Evolutionary conservation across 2,329 filamentous ascomycete species (phyloP), one percentile per base, ranked within the genome.

Genomic region (Ophiostoma triangulosporum): DNA sequence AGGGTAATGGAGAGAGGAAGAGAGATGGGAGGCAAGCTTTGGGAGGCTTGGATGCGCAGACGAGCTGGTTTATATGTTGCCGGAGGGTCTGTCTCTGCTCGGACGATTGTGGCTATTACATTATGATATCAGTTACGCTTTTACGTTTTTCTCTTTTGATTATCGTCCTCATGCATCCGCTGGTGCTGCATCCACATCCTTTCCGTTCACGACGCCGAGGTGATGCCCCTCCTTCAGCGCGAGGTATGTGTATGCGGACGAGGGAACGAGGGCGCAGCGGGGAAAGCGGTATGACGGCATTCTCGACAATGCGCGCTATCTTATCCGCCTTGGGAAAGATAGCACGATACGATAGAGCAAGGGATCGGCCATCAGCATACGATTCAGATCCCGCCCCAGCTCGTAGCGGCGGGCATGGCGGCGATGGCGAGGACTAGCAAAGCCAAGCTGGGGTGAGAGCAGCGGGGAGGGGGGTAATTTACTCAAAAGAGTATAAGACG

Each of bases 401-500:
- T 43, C 38, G 4, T 11, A 17, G 6, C 6, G 20, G 38, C 38
- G 38, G 20, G n/a, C n/a, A 17, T 17, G 17, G 20, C 20, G 20
- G 20, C 14, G 20, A 43, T 43, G 20, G 4, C 20, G 7, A 43
- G 38, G 14, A 20, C 38, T 43, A 17, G n/a, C 15, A n/a, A n/a
- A 14, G 38, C 38, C 38, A 43, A 43, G 38, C 20, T 24, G 38
- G 35, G 40, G 22, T 9, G 43, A 17, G 4, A 26, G 26, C 8
- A 26, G 43, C 24, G 15, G 15, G 24, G 8, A 5, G 43, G 26
- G 26, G 46, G 46, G 9, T 51, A 51, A 31, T 2, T 51, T 51
- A 43, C 49, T 40, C 24, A 36, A 51, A 51, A 22, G 33, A 51
- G 49, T 51, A 36, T 36, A 50, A 36, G 49, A 32, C 49, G 24